phyloP scores from a whole-genome alignment of 2,329 filamentous ascomycete species.

The Massarina eburnea region DNA sequence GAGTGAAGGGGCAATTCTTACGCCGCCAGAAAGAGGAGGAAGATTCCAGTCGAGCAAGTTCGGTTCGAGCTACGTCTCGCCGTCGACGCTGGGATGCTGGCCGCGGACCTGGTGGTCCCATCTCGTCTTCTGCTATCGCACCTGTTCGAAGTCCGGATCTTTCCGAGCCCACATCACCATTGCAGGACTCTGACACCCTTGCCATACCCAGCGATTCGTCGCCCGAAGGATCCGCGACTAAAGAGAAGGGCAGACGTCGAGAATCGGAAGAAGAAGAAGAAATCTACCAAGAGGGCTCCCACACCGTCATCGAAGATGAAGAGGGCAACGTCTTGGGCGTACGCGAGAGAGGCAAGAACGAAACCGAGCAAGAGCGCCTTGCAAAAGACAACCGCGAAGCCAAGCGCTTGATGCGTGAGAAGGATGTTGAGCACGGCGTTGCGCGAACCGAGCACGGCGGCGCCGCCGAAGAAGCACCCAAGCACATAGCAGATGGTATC shows the following conservation, averaged over 20 bases:
- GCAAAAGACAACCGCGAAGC: slow-evolving; percentile 61
- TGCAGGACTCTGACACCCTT: slow-evolving; percentile 49
- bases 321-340: slow-evolving; percentile 83
- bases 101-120: slow-evolving; percentile 79
- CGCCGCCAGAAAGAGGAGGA: slow-evolving; percentile 80
- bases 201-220: slow-evolving; percentile 47
- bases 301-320: slow-evolving; percentile 80
- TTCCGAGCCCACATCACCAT: slow-evolving; percentile 34
- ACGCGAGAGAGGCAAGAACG: slow-evolving; percentile 49
- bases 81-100: slow-evolving; percentile 71
- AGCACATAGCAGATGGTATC: slow-evolving; percentile 41
- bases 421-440: slow-evolving; percentile 46
- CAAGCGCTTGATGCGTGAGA: slow-evolving; percentile 57
- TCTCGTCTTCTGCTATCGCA: slow-evolving; percentile 85
- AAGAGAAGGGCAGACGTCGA: slow-evolving; percentile 32
- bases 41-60: slow-evolving; percentile 58
- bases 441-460: slow-evolving; percentile 53
- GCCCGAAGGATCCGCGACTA: slow-evolving; percentile 38
- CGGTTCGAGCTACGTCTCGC: slow-evolving; percentile 56
- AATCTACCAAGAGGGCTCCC: slow-evolving; percentile 76
- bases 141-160: slow-evolving; percentile 54
- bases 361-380: slow-evolving; percentile 59
- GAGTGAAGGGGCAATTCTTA: slow-evolving; percentile 74
- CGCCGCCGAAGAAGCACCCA: slow-evolving; percentile 35
- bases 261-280: slow-evolving; percentile 55